phyloP scores from a whole-genome alignment of 352 stramenopile genomes.

The Phytophthora multivora region DNA sequence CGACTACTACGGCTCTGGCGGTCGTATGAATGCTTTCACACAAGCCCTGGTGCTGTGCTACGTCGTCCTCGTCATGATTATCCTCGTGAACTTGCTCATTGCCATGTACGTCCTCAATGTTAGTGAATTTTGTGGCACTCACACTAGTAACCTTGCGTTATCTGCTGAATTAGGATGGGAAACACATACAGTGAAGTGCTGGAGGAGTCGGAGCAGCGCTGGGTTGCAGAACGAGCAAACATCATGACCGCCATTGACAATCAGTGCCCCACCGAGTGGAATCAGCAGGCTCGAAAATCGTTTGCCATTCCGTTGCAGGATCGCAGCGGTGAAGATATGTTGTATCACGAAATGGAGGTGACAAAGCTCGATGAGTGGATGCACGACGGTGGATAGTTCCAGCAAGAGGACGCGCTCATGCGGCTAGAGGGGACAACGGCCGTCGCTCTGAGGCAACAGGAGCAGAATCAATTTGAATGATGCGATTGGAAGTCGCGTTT shows the following conservation, averaged over 20 bases:
- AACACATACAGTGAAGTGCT: conserved; percentile 69
- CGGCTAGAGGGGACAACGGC: conserved; percentile 23
- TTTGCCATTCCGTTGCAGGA: conserved; percentile 52
- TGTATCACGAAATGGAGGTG: conserved; percentile 58
- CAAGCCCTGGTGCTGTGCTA: conserved; percentile 64
- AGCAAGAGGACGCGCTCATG: conserved; percentile 11
- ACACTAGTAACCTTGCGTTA: background rate
- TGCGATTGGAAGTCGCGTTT: background rate
- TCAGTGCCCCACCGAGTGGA: conserved; percentile 39
- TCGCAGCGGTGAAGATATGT: conserved; percentile 36
- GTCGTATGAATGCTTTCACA: conserved; percentile 51
- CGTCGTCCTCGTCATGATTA: conserved; percentile 66
- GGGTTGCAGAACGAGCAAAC: conserved; percentile 66
- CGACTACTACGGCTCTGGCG: conserved; percentile 50
- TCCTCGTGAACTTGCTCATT: conserved; percentile 71
- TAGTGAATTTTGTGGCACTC: background rate
- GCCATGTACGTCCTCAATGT: conserved; percentile 44
- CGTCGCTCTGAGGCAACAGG: background rate
- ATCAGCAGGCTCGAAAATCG: conserved; percentile 37
- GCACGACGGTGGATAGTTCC: conserved; percentile 21
- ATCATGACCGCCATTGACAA: conserved; percentile 72
- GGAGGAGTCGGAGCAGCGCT: conserved; percentile 63
- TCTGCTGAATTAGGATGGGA: conserved; percentile 46
- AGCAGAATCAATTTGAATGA: background rate
- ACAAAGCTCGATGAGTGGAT: conserved; percentile 55